Percentiles rank a stretch among this genome's conserved stretches.
Conservation (phyloP, 805 yeast species). For the Candida maltosa region DNA sequence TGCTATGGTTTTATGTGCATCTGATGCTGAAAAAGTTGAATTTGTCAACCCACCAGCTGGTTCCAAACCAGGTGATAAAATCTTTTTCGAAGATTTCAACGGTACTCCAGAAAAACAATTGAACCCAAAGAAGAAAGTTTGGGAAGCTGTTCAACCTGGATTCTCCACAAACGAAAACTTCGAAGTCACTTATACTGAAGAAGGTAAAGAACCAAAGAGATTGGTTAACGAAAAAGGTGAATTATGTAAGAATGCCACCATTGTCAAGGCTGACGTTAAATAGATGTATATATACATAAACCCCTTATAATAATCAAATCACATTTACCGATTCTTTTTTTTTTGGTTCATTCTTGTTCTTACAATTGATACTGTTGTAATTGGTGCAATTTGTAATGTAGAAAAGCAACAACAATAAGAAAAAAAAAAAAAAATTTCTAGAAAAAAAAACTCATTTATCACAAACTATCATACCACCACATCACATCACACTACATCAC, state of each 20-base stretch:
- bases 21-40: slow-evolving; percentile 73
- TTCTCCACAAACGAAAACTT: slow-evolving; percentile 76
- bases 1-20: slow-evolving; percentile 97
- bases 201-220: slow-evolving; percentile 69
- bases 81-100: slow-evolving; percentile 89
- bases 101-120: slow-evolving; percentile 87
- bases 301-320: no score
- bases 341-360: no score
- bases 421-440: background rate
- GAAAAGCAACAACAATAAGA: background rate
- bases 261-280: slow-evolving; percentile 71
- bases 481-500: background rate
- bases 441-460: slow-evolving; percentile 1
- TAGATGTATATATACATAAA: slow-evolving; percentile 7
- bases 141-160: slow-evolving; percentile 92
- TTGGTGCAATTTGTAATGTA: slow-evolving; percentile 3
- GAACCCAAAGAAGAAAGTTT: slow-evolving; percentile 97
- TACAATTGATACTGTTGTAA: slow-evolving; percentile 3
- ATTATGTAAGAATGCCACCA: slow-evolving; percentile 65
- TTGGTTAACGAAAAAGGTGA: slow-evolving; percentile 81
- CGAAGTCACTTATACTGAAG: slow-evolving; percentile 78
- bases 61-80: slow-evolving; percentile 91
- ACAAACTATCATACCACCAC: background rate
- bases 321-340: background rate
- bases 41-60: slow-evolving; percentile 94